phyloP scores from a whole-genome alignment of 2,329 filamentous ascomycete genomes.

The Fusarium nematophilum region DNA sequence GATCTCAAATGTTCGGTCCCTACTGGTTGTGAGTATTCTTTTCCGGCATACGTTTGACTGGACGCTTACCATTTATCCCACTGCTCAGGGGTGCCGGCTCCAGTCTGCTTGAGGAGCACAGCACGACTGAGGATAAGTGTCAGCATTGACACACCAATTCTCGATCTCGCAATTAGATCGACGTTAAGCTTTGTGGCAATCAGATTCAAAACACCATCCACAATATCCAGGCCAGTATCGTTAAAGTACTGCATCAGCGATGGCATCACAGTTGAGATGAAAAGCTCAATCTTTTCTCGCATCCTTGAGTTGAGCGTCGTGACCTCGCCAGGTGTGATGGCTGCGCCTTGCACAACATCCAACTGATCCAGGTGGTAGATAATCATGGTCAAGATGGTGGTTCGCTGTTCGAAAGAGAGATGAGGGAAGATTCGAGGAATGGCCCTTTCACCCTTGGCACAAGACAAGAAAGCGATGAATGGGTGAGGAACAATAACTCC shows the following conservation, averaged over 20 bases:
- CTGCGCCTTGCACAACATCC: conserved; percentile 86
- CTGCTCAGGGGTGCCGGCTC: conserved; percentile 74
- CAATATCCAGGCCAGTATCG: conserved; percentile 89
- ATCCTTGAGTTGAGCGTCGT: conserved; percentile 77
- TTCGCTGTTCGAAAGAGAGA: conserved; percentile 90
- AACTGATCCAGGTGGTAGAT: conserved; percentile 92
- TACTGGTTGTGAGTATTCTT: conserved; percentile 53
- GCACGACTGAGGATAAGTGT: conserved; percentile 95
- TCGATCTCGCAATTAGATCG: conserved; percentile 84
- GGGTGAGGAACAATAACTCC: conserved; percentile 82
- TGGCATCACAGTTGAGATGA: conserved; percentile 88
- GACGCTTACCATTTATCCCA: conserved; percentile 80
- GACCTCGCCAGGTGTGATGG: conserved; percentile 78
- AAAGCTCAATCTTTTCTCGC: conserved; percentile 93
- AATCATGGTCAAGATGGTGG: conserved; percentile 95
- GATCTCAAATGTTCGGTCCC: conserved; percentile 82
- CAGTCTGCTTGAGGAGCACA: conserved; percentile 89
- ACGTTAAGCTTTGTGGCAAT: conserved; percentile 87
- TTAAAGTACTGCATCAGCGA: conserved; percentile 90
- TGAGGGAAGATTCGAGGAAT: conserved; percentile 96
- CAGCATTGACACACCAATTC: conserved; percentile 88
- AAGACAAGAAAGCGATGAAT: conserved; percentile 95
- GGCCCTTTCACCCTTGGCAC: conserved; percentile 95
- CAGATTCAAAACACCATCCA: conserved; percentile 88
- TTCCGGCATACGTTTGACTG: background rate